Base-by-base conservation (phyloP, 2,329 filamentous ascomycete species). In the Coniochaeta pulveracea region DNA sequence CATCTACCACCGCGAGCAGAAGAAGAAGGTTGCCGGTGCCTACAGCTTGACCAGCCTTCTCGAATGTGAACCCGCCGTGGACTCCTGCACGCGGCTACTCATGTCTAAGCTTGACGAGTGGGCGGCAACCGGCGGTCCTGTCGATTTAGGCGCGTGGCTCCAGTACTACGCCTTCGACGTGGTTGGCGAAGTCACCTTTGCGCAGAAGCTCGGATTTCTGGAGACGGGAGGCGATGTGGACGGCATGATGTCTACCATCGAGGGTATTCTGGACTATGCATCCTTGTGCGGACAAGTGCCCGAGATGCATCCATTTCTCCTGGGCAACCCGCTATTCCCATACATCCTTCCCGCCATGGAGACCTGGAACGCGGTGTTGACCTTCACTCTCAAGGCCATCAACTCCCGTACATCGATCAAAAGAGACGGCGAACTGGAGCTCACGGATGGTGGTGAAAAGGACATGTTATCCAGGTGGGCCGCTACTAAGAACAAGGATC, bases 151-250 rank as follows among this genome's bases (percentile, higher is more conserved):
- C 29, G n/a, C 11, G 29, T 32, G 29, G 29, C 29, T 32, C 19
- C 29, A 32, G 29, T 32, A 23, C 19, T 32, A 32, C n/a, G 29
- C 29, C n/a, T 32, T 32, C 19, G 29, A 32, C 15, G 29, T 32
- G 19, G 29, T 32, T 16, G 29, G 29, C 19, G 29, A 32, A 32
- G 19, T 32, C 19, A 32, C 29, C 29, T 32, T 32, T 32, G 29
- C 29, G 19, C 5, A n/a, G 29, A 32, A 32, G 19, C 29, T 32
- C 12, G 29, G 29, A 16, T 32, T 32, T 24, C n/a, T 32, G n/a
- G 14, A 19, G 19, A 32, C 5, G 19, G 29, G 29, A 6, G 29
- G 8, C 15, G 29, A 32, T 32, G 29, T 32, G 10, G 29, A 32
- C 19, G 29, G 29, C 19, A 32, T 32, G 29, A 32, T 32, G 29